Evolutionary conservation across 306 rosid genomes (phyloP).

Genomic region (Sindora glabra): DNA sequence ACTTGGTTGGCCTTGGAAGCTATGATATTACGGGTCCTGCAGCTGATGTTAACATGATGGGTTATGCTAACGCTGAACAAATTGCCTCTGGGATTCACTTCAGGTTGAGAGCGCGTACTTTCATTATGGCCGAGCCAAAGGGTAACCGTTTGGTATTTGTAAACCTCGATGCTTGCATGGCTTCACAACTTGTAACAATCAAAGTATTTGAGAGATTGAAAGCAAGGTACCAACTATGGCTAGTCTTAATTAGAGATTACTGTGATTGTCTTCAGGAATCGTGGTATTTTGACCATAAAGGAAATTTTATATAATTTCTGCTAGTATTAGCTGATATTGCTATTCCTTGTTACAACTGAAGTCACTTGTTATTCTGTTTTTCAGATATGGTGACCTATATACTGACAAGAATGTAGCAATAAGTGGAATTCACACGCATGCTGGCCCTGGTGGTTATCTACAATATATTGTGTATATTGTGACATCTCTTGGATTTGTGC

Average conservation of each 20-base stretch:
- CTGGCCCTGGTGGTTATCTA: conserved; percentile 98
- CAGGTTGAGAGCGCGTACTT: conserved; percentile 74
- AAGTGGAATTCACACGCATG: conserved; percentile 93
- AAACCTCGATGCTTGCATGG: conserved; percentile 95
- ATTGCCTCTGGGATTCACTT: conserved; percentile 73
- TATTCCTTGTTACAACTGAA: neutral
- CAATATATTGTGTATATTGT: conserved; percentile 76
- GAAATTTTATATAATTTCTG: neutral
- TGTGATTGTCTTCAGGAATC: neutral
- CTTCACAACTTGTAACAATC: conserved; percentile 67
- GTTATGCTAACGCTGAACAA: conserved; percentile 72
- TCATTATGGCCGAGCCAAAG: conserved; percentile 61
- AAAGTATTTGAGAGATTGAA: conserved; percentile 74
- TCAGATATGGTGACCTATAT: conserved; percentile 75
- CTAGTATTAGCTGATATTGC: neutral
- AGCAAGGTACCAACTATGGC: conserved; percentile 48
- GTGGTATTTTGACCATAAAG: neutral
- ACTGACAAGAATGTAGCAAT: conserved; percentile 87
- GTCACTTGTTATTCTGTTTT: conserved; percentile 8
- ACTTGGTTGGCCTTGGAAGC: conserved; percentile 82
- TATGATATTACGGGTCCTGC: conserved; percentile 96
- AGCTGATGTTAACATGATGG: conserved; percentile 95
- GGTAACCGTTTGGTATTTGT: conserved; percentile 80
- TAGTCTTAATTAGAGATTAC: neutral
- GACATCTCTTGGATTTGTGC: conserved; percentile 91